A percentile compares a stretch with the other conserved stretches of the same genome.
Conservation (phyloP, 306 rosid genomes). For the Gynostemma pentaphyllum region DNA sequence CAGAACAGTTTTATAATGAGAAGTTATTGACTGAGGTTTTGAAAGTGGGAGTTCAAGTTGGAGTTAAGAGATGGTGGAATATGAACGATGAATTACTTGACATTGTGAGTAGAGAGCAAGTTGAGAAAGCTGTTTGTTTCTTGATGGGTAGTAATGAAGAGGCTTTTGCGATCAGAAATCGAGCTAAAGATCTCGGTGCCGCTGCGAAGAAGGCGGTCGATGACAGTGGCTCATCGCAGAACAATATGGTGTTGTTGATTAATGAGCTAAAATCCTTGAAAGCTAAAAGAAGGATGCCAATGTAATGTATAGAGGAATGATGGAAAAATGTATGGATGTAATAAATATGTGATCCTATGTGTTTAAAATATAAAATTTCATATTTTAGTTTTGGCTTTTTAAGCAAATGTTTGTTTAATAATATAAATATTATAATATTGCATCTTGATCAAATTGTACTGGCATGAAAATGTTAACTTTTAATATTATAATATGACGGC, state of each 20-base stretch:
- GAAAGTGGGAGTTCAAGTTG: conserved; percentile 24
- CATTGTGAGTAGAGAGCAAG: conserved; percentile 8
- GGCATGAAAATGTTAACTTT: too few species aligned
- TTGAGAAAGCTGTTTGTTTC: conserved; percentile 20
- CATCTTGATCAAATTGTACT: too few species aligned
- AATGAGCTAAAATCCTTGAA: background rate
- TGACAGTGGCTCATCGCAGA: conserved; percentile 17
- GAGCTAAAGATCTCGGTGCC: conserved; percentile 4
- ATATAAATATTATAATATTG: too few species aligned
- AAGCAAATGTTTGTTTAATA: too few species aligned
- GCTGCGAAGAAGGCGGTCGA: conserved; percentile 18
- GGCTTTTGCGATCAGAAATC: conserved; percentile 5
- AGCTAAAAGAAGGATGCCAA: background rate
- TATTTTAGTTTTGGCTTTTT: too few species aligned
- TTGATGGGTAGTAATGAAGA: conserved; percentile 28
- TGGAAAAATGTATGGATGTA: too few species aligned
- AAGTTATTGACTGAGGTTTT: conserved; percentile 11
- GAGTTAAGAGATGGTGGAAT: conserved; percentile 21
- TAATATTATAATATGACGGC: too few species aligned
- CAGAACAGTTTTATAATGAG: conserved; percentile 10
- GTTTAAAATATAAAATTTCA: too few species aligned
- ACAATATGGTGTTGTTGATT: conserved; percentile 5
- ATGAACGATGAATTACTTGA: background rate
- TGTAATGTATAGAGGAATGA: too few species aligned
- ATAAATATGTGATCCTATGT: too few species aligned